A percentile compares a stretch with the other conserved stretches of the same genome.
Conservation (phyloP, 805 yeast genomes). For the Candida sakaeoensis region DNA sequence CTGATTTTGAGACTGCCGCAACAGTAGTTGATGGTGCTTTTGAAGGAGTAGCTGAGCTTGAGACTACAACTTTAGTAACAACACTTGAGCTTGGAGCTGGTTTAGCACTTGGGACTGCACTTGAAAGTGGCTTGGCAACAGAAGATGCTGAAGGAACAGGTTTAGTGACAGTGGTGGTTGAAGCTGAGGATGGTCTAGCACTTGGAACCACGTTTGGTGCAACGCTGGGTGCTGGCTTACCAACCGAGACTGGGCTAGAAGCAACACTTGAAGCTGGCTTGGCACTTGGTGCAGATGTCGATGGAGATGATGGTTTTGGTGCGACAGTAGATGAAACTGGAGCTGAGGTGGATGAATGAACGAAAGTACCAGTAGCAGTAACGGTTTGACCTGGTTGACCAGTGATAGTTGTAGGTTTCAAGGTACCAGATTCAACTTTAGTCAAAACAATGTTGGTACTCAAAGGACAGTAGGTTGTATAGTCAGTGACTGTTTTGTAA, state of each 20-base stretch:
- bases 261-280: background rate
- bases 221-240: background rate
- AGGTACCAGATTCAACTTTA: constrained; percentile 23
- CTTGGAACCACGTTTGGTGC: constrained; percentile 52
- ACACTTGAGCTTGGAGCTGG: background rate
- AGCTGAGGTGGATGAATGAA: background rate
- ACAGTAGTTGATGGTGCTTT: constrained; percentile 35
- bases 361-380: constrained; percentile 67
- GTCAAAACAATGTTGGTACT: constrained; percentile 61
- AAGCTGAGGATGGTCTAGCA: constrained; percentile 53
- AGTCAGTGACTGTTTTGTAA: constrained; percentile 45
- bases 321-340: background rate
- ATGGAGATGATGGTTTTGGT: constrained; percentile 3
- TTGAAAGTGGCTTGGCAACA: constrained; percentile 2
- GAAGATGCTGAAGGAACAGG: constrained; percentile 2
- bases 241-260: too few species aligned
- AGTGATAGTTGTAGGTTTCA: constrained; percentile 46
- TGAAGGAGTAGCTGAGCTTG: background rate
- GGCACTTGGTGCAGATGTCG: constrained; percentile 4
- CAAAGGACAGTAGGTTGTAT: constrained; percentile 66
- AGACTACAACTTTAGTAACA: background rate
- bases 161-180: background rate
- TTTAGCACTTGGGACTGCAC: constrained; percentile 2
- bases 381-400: constrained; percentile 71
- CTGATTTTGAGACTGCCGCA: constrained; percentile 13